These are phyloP conservation scores for Tricholoma hemisulphureum DNA, from an alignment of 768 basidiomycete genomes.

Conservation along the genomic window DNA sequence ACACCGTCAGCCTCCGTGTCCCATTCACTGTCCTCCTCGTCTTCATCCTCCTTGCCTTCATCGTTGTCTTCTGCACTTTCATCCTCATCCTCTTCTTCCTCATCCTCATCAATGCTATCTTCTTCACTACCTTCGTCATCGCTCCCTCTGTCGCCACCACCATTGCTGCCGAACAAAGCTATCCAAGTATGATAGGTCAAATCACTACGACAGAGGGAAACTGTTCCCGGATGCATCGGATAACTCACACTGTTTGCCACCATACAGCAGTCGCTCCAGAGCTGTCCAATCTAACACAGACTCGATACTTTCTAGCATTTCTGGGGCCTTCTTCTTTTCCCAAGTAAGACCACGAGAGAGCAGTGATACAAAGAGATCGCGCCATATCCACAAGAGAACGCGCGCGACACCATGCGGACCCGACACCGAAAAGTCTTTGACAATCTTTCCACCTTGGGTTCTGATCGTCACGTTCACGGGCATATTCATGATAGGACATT, in stretches of 20 bases:
- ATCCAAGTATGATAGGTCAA: neutral
- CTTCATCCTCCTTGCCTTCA: conserved; percentile 23
- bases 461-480: conserved; percentile 47
- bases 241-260: conserved; percentile 51
- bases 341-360: conserved; percentile 36
- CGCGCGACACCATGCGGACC: conserved; percentile 48
- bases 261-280: conserved; percentile 51
- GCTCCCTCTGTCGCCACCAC: conserved; percentile 20
- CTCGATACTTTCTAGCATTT: conserved; percentile 63
- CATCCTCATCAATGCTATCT: conserved; percentile 12
- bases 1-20: neutral
- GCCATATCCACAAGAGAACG: conserved; percentile 64
- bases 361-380: conserved; percentile 62
- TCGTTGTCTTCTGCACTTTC: conserved; percentile 22
- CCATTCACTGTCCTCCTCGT: neutral
- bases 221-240: conserved; percentile 6
- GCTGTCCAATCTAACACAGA: conserved; percentile 47
- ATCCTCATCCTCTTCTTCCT: conserved; percentile 18
- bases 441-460: conserved; percentile 36
- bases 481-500: conserved; percentile 48
- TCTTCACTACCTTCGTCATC: conserved; percentile 14
- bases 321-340: conserved; percentile 34
- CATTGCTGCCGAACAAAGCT: conserved; percentile 18
- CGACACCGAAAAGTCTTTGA: conserved; percentile 48
- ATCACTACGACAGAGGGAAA: no score